A percentile compares a stretch with the other conserved stretches of the same genome.
Evolutionary conservation across 1,284 basidiomycete species (phyloP).

Genomic region (Cerrena zonata): DNA sequence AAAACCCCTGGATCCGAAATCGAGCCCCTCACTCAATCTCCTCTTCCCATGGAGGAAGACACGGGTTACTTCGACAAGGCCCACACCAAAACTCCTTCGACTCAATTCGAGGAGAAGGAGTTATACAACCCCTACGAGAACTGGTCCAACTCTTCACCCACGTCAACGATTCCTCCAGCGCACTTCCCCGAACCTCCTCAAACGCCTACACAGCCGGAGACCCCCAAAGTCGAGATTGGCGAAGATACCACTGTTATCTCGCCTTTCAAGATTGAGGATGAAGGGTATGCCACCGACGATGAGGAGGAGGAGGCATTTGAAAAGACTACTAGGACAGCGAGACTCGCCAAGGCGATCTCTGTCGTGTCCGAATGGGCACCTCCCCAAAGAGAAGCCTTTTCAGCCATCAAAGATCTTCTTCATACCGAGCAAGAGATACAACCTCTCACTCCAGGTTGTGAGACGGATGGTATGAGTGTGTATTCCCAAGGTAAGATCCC

Average conservation of each 20-base stretch:
- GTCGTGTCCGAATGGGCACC: not conserved
- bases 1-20: not conserved
- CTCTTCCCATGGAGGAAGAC: not conserved
- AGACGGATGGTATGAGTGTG: not conserved
- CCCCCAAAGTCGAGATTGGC: not conserved
- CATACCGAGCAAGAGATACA: not conserved
- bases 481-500: constrained; percentile 5
- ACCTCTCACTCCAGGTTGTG: not conserved
- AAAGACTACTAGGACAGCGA: not conserved
- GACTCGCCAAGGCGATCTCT: not conserved
- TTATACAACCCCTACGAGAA: not conserved
- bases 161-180: not conserved
- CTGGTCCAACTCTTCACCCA: not conserved
- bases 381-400: not conserved
- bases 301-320: not conserved
- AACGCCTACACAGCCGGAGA: not conserved
- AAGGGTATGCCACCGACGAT: not conserved
- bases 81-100: not conserved
- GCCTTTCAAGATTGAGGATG: not conserved
- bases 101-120: not conserved
- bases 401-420: constrained; percentile 1
- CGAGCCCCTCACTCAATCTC: not conserved
- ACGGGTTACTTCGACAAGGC: not conserved
- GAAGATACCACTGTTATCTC: constrained; percentile 3
- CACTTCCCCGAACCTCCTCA: not conserved